These are phyloP conservation scores for Diacronema lutheri DNA, from an alignment of 78 protist genomes.

Conservation along the genomic window DNA sequence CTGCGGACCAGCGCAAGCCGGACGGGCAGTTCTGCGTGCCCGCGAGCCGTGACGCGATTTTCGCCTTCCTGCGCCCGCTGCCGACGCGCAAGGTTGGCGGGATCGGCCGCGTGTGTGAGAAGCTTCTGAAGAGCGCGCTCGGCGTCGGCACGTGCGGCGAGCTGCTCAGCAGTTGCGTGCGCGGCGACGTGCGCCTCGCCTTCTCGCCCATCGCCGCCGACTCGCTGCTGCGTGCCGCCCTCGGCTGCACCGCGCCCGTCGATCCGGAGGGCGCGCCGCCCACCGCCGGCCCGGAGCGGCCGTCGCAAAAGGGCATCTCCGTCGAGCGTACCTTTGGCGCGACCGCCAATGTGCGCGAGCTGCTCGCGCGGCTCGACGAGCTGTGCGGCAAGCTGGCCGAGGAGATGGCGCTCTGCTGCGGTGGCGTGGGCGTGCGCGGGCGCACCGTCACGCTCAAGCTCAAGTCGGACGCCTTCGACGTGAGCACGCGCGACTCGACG, in stretches of 20 bases:
- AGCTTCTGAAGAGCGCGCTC: neutral
- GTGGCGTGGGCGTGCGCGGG: neutral
- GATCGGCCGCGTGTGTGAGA: constrained; percentile 55
- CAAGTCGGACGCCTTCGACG: constrained; percentile 19
- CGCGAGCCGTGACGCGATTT: neutral
- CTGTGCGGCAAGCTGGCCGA: neutral
- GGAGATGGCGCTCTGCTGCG: neutral
- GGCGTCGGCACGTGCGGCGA: constrained; percentile 21
- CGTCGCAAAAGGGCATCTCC: neutral
- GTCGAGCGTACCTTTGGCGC: constrained; percentile 28
- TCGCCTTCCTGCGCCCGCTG: constrained; percentile 4
- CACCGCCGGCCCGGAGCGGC: neutral
- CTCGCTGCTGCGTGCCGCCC: neutral
- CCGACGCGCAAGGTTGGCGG: constrained; percentile 50
- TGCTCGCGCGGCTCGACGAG: too few species aligned
- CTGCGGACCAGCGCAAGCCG: constrained; percentile 57
- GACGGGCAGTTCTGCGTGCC: constrained; percentile 41
- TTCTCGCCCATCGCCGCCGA: neutral
- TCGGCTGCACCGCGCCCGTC: neutral
- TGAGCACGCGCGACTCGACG: too few species aligned
- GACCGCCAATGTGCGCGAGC: neutral
- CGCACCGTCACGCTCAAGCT: constrained; percentile 28
- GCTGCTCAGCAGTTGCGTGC: too few species aligned
- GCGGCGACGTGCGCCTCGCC: neutral
- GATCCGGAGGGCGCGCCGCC: neutral